These are phyloP conservation scores for Termitomyces heimii DNA, from an alignment of 768 basidiomycete species.

Conservation along the genomic window DNA sequence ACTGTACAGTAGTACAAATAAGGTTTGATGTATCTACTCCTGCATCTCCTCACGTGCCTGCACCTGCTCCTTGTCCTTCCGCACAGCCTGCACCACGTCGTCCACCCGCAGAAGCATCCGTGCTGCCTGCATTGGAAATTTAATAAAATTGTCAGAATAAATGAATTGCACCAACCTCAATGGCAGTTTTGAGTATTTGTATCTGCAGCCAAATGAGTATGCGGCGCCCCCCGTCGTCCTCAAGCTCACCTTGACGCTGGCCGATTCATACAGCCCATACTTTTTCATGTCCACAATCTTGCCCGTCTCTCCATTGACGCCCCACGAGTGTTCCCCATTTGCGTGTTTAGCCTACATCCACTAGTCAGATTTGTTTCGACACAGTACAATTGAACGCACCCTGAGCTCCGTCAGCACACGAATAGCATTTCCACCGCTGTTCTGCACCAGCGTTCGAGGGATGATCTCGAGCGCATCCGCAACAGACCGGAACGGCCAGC, in stretches of 20 bases:
- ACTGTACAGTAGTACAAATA: constrained; percentile 28
- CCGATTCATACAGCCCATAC: constrained; percentile 92
- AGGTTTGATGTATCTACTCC: constrained; percentile 2
- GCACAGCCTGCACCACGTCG: constrained; percentile 87
- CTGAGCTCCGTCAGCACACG: constrained; percentile 89
- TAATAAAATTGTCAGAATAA: not conserved
- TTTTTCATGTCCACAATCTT: constrained; percentile 94
- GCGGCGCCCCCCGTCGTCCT: not conserved
- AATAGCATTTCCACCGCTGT: constrained; percentile 93
- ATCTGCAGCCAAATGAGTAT: constrained; percentile 39
- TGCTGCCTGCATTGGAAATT: constrained; percentile 49
- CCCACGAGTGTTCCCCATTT: constrained; percentile 85
- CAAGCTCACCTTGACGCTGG: constrained; percentile 77
- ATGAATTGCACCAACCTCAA: constrained; percentile 53
- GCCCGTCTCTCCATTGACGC: constrained; percentile 93
- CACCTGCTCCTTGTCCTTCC: constrained; percentile 63
- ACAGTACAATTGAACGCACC: constrained; percentile 40
- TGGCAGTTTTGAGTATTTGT: constrained; percentile 94
- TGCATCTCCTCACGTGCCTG: constrained; percentile 56
- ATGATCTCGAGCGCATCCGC: constrained; percentile 98
- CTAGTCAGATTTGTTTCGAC: not conserved
- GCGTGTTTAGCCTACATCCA: constrained; percentile 85
- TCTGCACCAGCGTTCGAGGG: constrained; percentile 91
- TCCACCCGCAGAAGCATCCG: constrained; percentile 90
- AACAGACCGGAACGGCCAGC: constrained; percentile 87